phyloP scores from a whole-genome alignment of 768 basidiomycete genomes.

The Basidioascus undulatus region DNA sequence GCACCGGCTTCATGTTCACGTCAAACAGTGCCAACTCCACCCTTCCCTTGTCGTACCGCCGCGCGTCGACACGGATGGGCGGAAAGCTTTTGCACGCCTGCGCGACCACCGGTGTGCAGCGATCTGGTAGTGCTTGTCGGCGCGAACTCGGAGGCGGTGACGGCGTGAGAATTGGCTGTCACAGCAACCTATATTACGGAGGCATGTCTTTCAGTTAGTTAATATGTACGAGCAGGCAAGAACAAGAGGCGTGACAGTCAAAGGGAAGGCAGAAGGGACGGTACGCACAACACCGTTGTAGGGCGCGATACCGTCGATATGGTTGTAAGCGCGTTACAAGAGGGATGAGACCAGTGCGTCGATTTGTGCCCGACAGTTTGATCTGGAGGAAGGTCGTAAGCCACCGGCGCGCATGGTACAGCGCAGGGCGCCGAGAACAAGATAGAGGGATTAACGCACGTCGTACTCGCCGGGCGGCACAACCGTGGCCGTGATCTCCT shows the following conservation, averaged over 20 bases:
- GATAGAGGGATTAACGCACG: conserved; percentile 3
- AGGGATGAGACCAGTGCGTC: conserved; percentile 13
- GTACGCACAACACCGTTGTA: conserved; percentile 15
- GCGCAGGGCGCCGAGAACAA: background rate
- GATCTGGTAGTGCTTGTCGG: conserved; percentile 8
- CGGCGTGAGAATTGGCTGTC: conserved; percentile 12
- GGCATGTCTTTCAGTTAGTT: too few species aligned
- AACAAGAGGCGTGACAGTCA: too few species aligned
- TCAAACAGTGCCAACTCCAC: conserved; percentile 13
- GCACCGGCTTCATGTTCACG: conserved; percentile 17
- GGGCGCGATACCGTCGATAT: conserved; percentile 14
- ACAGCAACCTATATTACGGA: too few species aligned
- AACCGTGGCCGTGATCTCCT: conserved; percentile 16
- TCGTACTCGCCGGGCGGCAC: conserved; percentile 15
- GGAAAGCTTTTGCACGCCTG: conserved; percentile 5
- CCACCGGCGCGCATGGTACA: background rate
- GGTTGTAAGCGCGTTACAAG: conserved; percentile 14
- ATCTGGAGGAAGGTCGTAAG: too few species aligned
- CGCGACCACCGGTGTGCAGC: conserved; percentile 8
- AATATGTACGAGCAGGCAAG: too few species aligned
- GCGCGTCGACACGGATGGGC: conserved; percentile 12
- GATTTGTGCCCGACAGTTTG: conserved; percentile 10
- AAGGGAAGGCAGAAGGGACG: too few species aligned
- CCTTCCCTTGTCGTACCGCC: conserved; percentile 3
- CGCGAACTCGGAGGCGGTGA: conserved; percentile 8